Percentiles rank a stretch among this genome's conserved stretches.
Evolutionary conservation across 2,329 filamentous ascomycete genomes (phyloP).

Genomic region (Hymenoscyphus albidus): DNA sequence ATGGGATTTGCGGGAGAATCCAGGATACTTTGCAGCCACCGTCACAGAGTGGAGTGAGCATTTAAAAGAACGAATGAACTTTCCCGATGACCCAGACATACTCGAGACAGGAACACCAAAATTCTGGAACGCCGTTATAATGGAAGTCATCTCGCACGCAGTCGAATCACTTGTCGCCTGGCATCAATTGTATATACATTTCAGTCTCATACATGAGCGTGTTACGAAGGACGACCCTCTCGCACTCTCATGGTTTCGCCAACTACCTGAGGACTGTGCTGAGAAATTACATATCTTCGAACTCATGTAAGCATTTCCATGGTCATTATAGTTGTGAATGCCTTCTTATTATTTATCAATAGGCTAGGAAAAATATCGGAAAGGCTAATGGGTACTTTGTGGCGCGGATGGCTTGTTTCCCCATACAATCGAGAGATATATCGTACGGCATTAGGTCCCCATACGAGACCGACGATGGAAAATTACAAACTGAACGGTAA

Average conservation of each 20-base stretch:
- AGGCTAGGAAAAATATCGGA: not conserved
- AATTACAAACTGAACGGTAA: not conserved
- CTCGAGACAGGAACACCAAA: not conserved
- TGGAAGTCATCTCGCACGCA: not conserved
- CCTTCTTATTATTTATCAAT: not conserved
- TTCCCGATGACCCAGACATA: not conserved
- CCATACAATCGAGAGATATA: not conserved
- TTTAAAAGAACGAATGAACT: not conserved
- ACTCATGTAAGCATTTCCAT: not conserved
- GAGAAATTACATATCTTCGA: not conserved
- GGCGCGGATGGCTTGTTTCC: not conserved
- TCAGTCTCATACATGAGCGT: not conserved
- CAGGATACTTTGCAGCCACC: not conserved
- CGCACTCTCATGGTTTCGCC: not conserved
- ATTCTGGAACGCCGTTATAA: not conserved
- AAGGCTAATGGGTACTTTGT: not conserved
- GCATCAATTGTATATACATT: not conserved
- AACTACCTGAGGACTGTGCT: not conserved
- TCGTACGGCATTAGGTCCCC: not conserved
- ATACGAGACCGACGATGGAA: not conserved
- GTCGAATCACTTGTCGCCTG: not conserved
- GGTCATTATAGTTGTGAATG: not conserved
- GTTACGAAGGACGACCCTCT: not conserved
- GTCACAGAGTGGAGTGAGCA: not conserved
- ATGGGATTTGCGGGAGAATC: constrained; percentile 4